A percentile compares a stretch with the other conserved stretches of the same genome.
Conservation (phyloP, 2,329 filamentous ascomycete species). For the Botrytis deweyae region DNA sequence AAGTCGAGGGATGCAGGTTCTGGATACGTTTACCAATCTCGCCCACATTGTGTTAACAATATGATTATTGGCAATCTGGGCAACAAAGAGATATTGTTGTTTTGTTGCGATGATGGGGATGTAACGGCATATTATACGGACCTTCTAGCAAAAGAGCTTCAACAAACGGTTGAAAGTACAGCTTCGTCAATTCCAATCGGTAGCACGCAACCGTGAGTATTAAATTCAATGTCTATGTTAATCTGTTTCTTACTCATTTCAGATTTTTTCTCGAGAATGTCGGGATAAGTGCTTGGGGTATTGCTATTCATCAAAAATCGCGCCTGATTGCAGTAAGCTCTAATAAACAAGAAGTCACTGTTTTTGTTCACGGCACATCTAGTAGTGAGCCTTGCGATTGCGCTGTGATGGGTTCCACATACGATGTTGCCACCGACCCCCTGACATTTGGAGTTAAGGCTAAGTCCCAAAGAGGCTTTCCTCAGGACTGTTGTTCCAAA, state of each 20-base stretch:
- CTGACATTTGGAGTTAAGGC: neutral
- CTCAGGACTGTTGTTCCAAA: neutral
- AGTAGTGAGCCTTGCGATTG: neutral
- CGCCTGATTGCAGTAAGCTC: conserved; percentile 82
- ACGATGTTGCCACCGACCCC: neutral
- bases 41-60: conserved; percentile 66
- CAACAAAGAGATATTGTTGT: conserved; percentile 64
- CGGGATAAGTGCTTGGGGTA: conserved; percentile 78
- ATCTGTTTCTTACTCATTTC: conserved; percentile 16
- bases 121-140: conserved; percentile 66
- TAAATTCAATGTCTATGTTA: neutral
- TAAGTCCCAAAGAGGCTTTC: neutral
- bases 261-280: conserved; percentile 76
- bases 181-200: conserved; percentile 15
- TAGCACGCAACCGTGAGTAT: conserved; percentile 28
- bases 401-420: neutral
- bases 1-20: conserved; percentile 44
- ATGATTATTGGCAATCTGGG: conserved; percentile 69
- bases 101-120: conserved; percentile 73
- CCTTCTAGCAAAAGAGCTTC: conserved; percentile 16
- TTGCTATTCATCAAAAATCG: conserved; percentile 56
- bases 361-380: conserved; percentile 43
- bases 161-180: neutral
- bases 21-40: conserved; percentile 53
- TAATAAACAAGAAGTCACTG: conserved; percentile 61